Conservation (phyloP, 768 basidiomycete species). For the button mushroom (Agaricus bisporus) region DNA sequence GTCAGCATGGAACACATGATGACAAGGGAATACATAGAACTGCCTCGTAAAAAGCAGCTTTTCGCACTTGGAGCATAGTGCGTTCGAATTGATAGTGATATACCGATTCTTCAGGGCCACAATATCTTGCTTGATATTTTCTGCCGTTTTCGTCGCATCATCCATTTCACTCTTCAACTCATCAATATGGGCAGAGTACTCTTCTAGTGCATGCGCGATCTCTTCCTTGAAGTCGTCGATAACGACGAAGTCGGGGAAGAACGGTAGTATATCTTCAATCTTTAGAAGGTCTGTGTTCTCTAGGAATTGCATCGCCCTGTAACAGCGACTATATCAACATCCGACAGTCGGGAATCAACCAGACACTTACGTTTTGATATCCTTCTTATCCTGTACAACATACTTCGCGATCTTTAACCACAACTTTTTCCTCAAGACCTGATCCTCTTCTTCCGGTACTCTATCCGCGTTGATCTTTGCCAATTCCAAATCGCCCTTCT, state of each 20-base stretch:
- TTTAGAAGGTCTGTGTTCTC: slow-evolving; percentile 93
- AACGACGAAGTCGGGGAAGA: slow-evolving; percentile 99
- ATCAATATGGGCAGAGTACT: slow-evolving; percentile 89
- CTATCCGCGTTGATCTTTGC: slow-evolving; percentile 94
- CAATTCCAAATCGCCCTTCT: slow-evolving; percentile 91
- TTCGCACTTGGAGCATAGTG: slow-evolving; percentile 80
- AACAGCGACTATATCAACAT: slow-evolving; percentile 2
- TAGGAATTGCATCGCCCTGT: slow-evolving; percentile 93
- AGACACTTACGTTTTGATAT: slow-evolving; percentile 86
- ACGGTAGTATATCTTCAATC: slow-evolving; percentile 97
- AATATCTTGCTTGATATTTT: slow-evolving; percentile 91
- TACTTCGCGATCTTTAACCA: slow-evolving; percentile 99
- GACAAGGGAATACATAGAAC: slow-evolving; percentile 98
- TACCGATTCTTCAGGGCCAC: slow-evolving; percentile 80
- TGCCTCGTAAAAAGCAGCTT: slow-evolving; percentile 77
- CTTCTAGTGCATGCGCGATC: slow-evolving; percentile 92
- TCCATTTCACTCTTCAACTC: slow-evolving; percentile 91
- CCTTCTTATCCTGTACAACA: slow-evolving; percentile 96
- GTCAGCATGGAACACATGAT: slow-evolving; percentile 96
- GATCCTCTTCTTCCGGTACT: slow-evolving; percentile 74
- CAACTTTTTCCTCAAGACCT: slow-evolving; percentile 79
- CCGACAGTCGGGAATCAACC: background rate
- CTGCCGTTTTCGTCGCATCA: slow-evolving; percentile 87
- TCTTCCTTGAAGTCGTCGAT: slow-evolving; percentile 99
- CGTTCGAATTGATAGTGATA: slow-evolving; percentile 83